A percentile compares a stretch with the other conserved stretches of the same genome.
Conservation (phyloP, 176 grass and related monocot genomes). For the Metroxylon sagu region DNA sequence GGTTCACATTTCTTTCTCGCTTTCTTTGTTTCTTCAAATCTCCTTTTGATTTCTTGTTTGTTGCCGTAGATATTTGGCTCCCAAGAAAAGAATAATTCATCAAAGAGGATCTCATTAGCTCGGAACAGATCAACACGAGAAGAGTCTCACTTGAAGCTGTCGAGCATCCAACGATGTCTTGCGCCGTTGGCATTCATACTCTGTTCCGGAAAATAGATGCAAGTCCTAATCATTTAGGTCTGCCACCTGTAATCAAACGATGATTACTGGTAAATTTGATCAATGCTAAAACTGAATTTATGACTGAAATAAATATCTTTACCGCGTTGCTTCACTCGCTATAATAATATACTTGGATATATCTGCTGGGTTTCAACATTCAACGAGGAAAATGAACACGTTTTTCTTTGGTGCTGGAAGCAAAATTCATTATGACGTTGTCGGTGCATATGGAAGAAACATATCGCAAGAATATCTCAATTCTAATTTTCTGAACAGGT, state of each 20-base stretch:
- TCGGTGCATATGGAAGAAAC: neutral
- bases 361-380: too few relatives aligned
- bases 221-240: constrained; percentile 15
- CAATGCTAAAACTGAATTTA: too few relatives aligned
- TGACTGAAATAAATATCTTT: too few relatives aligned
- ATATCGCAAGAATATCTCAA: constrained; percentile 5
- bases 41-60: too few relatives aligned
- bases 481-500: constrained; percentile 35
- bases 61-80: constrained; percentile 34
- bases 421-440: neutral
- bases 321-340: too few relatives aligned
- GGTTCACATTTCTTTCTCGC: too few relatives aligned
- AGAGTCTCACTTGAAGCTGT: constrained; percentile 69
- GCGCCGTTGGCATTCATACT: constrained; percentile 49
- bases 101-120: constrained; percentile 34
- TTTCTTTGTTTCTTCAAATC: too few relatives aligned
- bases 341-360: too few relatives aligned
- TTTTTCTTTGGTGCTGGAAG: neutral
- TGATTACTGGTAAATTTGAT: too few relatives aligned
- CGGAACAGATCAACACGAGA: constrained; percentile 34
- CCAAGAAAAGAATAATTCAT: constrained; percentile 48
- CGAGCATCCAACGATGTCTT: constrained; percentile 34
- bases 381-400: neutral
- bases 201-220: constrained; percentile 59
- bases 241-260: too few relatives aligned